These are phyloP conservation scores for Fomitiporia mediterranea DNA, from an alignment of 1,284 basidiomycete genomes.

Conservation along the genomic window DNA sequence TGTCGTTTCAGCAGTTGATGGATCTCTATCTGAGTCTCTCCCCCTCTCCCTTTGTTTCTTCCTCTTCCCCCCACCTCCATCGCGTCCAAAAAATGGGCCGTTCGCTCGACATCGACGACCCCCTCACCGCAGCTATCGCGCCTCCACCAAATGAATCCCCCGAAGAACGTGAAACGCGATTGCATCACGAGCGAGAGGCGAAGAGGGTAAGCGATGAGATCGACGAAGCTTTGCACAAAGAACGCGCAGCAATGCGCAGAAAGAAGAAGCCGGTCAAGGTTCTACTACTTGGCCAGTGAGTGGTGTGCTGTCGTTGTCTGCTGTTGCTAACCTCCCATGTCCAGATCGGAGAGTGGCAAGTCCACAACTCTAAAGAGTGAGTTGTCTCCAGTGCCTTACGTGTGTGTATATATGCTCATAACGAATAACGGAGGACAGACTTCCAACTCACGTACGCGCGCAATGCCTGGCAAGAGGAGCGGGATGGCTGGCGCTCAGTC, in stretches of 20 bases:
- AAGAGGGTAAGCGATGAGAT: conserved; percentile 56
- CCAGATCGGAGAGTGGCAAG: conserved; percentile 69
- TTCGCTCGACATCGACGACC: conserved; percentile 38
- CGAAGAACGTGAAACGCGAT: conserved; percentile 45
- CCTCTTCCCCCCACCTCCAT: neutral
- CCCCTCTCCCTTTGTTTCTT: neutral
- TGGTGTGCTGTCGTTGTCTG: neutral
- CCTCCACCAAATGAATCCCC: conserved; percentile 60
- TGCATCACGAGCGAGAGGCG: conserved; percentile 58
- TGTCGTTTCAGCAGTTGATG: no score
- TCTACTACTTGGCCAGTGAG: conserved; percentile 58
- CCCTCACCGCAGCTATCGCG: conserved; percentile 56
- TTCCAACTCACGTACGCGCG: conserved; percentile 77
- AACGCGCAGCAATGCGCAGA: conserved; percentile 55
- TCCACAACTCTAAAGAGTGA: conserved; percentile 56
- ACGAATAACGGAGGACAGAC: no score
- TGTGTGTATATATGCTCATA: no score
- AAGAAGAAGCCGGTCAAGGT: conserved; percentile 55
- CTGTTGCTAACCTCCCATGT: no score
- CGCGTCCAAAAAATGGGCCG: no score
- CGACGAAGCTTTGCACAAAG: conserved; percentile 62
- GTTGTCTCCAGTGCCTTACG: conserved; percentile 8
- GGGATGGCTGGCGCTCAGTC: conserved; percentile 70
- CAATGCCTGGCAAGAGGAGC: conserved; percentile 67
- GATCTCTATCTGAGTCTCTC: no score